These are phyloP conservation scores for Ophiobolus disseminans DNA, from an alignment of 2,329 filamentous ascomycete genomes.

Conservation along the genomic window DNA sequence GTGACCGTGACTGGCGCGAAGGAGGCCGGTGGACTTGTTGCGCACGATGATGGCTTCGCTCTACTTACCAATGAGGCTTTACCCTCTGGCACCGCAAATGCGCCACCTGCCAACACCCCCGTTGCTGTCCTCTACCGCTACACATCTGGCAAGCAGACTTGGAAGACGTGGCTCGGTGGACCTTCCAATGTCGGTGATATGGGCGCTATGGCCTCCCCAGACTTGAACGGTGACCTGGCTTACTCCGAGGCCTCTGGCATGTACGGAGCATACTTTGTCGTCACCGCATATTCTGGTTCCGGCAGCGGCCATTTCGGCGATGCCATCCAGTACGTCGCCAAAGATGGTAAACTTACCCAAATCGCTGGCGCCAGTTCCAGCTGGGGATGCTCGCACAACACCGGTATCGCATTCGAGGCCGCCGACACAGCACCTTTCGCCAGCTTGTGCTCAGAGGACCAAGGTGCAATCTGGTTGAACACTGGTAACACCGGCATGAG, in stretches of 20 bases:
- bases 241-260: constrained; percentile 63
- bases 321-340: constrained; percentile 59
- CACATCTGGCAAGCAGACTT: constrained; percentile 61
- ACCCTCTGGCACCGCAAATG: constrained; percentile 58
- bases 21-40: constrained; percentile 66
- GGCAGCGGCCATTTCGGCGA: constrained; percentile 67
- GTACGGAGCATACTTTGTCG: constrained; percentile 69
- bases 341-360: constrained; percentile 57
- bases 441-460: constrained; percentile 67
- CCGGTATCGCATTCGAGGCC: constrained; percentile 68
- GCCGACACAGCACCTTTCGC: constrained; percentile 66
- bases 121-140: constrained; percentile 67
- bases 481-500: constrained; percentile 66
- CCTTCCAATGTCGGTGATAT: constrained; percentile 58
- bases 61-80: constrained; percentile 65
- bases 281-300: constrained; percentile 63
- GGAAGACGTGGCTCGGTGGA: constrained; percentile 67
- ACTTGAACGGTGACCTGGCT: constrained; percentile 69
- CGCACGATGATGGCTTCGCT: constrained; percentile 69
- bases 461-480: constrained; percentile 70
- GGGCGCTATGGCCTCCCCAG: constrained; percentile 60
- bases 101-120: constrained; percentile 57
- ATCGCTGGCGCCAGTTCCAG: constrained; percentile 62
- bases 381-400: constrained; percentile 71
- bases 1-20: constrained; percentile 62